A percentile compares a stretch with the other conserved stretches of the same genome.
These are phyloP conservation scores for Neofusicoccum sp. DNA, from an alignment of 2,329 filamentous ascomycete species.

Conservation along the genomic window DNA sequence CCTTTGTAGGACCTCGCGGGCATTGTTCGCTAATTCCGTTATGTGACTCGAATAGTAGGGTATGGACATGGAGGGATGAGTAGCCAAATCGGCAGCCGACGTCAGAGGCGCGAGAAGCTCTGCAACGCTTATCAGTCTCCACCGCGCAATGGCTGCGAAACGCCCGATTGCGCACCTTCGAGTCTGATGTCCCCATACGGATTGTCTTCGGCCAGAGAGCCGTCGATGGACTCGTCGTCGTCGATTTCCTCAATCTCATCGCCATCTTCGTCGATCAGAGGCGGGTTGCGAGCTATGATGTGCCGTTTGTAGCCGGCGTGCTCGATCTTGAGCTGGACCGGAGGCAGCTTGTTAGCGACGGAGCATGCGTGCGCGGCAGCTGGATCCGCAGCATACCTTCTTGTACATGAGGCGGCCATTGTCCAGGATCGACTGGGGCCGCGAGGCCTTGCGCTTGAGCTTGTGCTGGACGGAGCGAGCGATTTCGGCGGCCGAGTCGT, in stretches of 20 bases:
- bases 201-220: constrained; percentile 56
- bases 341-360: constrained; percentile 12
- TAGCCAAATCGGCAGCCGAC: constrained; percentile 69
- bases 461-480: constrained; percentile 62
- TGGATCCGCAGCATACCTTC: constrained; percentile 54
- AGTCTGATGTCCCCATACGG: constrained; percentile 71
- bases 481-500: constrained; percentile 69
- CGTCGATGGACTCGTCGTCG: constrained; percentile 62
- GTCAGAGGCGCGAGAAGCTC: constrained; percentile 74
- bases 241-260: constrained; percentile 73
- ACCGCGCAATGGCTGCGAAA: constrained; percentile 4
- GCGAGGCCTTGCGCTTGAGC: constrained; percentile 67
- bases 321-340: constrained; percentile 64
- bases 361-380: not conserved
- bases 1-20: constrained; percentile 68
- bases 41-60: constrained; percentile 74
- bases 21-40: constrained; percentile 67
- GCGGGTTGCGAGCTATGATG: constrained; percentile 72
- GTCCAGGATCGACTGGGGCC: constrained; percentile 9
- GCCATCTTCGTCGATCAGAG: constrained; percentile 72
- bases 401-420: constrained; percentile 66
- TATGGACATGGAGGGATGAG: constrained; percentile 70
- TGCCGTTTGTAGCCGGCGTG: constrained; percentile 71
- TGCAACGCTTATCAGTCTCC: constrained; percentile 39
- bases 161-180: constrained; percentile 57